Conservation (phyloP, 306 rosid genomes). For the Castanopsis chinensis region DNA sequence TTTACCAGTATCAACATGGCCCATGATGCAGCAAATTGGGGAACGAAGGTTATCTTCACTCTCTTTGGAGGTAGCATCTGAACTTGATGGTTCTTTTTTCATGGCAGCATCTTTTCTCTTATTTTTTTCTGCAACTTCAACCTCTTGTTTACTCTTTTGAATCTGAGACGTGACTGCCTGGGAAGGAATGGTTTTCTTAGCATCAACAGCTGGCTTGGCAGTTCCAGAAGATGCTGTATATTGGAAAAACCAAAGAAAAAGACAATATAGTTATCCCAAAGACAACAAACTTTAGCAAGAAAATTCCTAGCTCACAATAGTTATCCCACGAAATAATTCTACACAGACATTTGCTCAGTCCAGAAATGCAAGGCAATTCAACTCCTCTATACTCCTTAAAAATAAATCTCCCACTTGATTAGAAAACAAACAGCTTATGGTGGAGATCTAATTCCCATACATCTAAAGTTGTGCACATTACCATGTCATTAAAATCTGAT, state of each 20-base stretch:
- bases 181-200: conserved; percentile 38
- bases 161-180: conserved; percentile 35
- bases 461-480: too few relatives aligned
- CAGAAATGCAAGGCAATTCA: background rate
- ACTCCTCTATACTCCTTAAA: background rate
- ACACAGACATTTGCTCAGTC: background rate
- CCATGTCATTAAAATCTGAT: too few relatives aligned
- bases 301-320: background rate
- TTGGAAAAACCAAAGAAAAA: conserved; percentile 3
- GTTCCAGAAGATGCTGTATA: conserved; percentile 5
- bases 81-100: conserved; percentile 24
- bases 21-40: conserved; percentile 99
- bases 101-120: conserved; percentile 29
- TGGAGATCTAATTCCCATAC: too few relatives aligned
- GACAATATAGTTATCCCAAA: background rate
- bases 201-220: conserved; percentile 34
- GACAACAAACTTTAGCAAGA: background rate
- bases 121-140: conserved; percentile 35
- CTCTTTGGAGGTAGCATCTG: conserved; percentile 40
- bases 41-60: conserved; percentile 81
- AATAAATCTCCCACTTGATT: background rate
- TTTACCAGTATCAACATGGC: conserved; percentile 97
- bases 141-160: conserved; percentile 36
- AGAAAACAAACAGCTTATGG: background rate
- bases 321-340: background rate